Base-by-base conservation (phyloP, 2,329 filamentous ascomycete species). In the Sarocladium brachiariae region DNA sequence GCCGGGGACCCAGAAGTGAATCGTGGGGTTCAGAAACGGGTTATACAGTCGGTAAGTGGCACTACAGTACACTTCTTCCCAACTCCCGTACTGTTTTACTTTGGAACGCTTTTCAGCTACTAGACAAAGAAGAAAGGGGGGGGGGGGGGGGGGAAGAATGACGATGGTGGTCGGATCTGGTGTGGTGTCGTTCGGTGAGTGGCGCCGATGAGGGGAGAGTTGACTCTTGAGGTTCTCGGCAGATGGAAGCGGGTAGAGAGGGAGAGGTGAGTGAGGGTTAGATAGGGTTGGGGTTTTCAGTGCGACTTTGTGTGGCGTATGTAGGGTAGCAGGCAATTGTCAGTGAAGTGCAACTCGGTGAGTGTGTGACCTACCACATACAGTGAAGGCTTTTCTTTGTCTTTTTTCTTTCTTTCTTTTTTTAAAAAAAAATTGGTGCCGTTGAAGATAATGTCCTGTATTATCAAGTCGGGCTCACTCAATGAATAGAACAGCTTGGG, bases 1-100 rank as follows among this genome's bases (percentile, higher is more conserved):
- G 39, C 16, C 13, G 4, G 14, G 5, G n/a, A 21, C 39, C 21
- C 11, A 45, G 43, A 47, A 31, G 24, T 5, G 27, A 10, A 31
- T 33, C 43, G 43, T 47, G 43, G 43, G 43, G 43, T 47, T 25
- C 4, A 5, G 16, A 5, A 9, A 30, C 43, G 43, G 43, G 43
- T 47, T 33, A 8, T 31, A n/a, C n/a, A 33, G 43, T 47, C 43
- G 43, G 43, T 47, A 47, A 33, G 18, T 47, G 8, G n/a, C n/a
- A n/a, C n/a, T n/a, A n/a, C n/a, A n/a, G n/a, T n/a, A n/a, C n/a
- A n/a, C n/a, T n/a, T n/a, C n/a, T n/a, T n/a, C n/a, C n/a, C n/a
- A n/a, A n/a, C n/a, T n/a, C n/a, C n/a, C n/a, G n/a, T n/a, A 25
- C 3, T 37, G 34, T 16, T 27, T 43, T 14, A n/a, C n/a, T n/a